These are phyloP conservation scores for Lichtheimia corymbifera DNA, from an alignment of 371 early-diverging fungal genomes.

Conservation along the genomic window DNA sequence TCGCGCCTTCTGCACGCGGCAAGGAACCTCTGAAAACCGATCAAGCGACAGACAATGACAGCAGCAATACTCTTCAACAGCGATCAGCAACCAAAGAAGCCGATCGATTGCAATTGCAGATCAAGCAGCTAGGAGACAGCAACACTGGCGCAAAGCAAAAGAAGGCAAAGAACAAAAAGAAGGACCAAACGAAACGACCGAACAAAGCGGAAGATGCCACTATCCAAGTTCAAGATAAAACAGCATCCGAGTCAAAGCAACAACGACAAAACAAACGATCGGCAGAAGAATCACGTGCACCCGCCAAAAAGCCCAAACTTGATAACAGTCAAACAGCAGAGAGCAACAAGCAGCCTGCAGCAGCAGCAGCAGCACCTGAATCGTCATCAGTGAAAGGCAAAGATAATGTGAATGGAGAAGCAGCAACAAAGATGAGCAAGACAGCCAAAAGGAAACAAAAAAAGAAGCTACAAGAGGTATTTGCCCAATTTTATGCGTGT, in stretches of 20 bases:
- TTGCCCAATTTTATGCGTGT: not conserved
- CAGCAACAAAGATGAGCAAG: not conserved
- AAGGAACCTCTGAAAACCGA: not conserved
- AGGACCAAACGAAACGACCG: conserved; percentile 6
- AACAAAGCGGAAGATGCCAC: not conserved
- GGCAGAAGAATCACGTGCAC: not conserved
- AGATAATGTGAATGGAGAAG: not conserved
- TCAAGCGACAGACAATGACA: not conserved
- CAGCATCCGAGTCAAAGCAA: conserved; percentile 6
- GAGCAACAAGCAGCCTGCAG: conserved; percentile 3
- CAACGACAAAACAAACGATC: conserved; percentile 5
- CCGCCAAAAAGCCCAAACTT: not conserved
- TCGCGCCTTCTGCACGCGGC: not conserved
- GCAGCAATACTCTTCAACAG: not conserved
- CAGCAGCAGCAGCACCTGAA: conserved; percentile 4
- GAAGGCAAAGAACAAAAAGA: conserved; percentile 11
- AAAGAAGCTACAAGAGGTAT: conserved; percentile 29
- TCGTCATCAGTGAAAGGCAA: conserved; percentile 3
- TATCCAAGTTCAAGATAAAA: conserved; percentile 7
- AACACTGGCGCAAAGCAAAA: conserved; percentile 6
- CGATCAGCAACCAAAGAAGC: conserved; percentile 24
- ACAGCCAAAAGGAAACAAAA: conserved; percentile 9
- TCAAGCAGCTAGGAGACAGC: conserved; percentile 17
- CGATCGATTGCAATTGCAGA: conserved; percentile 34
- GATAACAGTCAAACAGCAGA: not conserved